Evolutionary conservation across 306 rosid species (phyloP).

Genomic region (Cicer arietinum): DNA sequence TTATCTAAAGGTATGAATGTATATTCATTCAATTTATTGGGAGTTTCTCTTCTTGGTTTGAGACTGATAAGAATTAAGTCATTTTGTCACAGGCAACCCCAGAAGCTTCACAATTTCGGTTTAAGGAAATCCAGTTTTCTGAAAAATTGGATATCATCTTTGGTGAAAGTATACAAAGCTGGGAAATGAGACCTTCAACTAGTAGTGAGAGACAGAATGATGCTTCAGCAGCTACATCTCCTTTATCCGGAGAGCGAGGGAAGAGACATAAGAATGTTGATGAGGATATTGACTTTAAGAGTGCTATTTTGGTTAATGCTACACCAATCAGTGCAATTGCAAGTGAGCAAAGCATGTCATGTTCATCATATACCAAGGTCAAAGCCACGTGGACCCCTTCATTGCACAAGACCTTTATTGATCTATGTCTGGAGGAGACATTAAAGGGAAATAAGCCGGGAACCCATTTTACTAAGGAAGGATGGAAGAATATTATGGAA

Average conservation of each 20-base stretch:
- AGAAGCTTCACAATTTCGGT: constrained; percentile 63
- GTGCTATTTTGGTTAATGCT: constrained; percentile 50
- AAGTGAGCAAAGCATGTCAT: constrained; percentile 62
- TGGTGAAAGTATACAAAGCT: constrained; percentile 47
- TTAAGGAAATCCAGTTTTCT: constrained; percentile 51
- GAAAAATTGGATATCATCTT: constrained; percentile 59
- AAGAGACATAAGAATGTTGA: constrained; percentile 47
- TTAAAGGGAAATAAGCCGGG: constrained; percentile 72
- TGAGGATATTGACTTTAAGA: constrained; percentile 43
- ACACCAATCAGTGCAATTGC: constrained; percentile 51
- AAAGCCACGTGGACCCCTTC: constrained; percentile 67
- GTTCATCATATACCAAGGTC: constrained; percentile 51
- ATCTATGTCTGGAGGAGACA: constrained; percentile 68
- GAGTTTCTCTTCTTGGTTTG: constrained; percentile 38
- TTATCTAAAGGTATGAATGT: constrained; percentile 44
- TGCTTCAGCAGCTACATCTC: constrained; percentile 45
- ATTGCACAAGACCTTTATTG: constrained; percentile 62
- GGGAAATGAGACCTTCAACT: constrained; percentile 34
- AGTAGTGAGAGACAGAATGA: constrained; percentile 49
- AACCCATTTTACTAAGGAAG: constrained; percentile 73
- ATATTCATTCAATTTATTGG: constrained; percentile 16
- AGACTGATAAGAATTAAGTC: constrained; percentile 31
- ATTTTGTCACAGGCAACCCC: constrained; percentile 61
- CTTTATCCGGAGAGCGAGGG: constrained; percentile 45
- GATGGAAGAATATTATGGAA: constrained; percentile 69